These are phyloP conservation scores for Durio zibethinus DNA, from an alignment of 345 rosid species.

Conservation along the genomic window DNA sequence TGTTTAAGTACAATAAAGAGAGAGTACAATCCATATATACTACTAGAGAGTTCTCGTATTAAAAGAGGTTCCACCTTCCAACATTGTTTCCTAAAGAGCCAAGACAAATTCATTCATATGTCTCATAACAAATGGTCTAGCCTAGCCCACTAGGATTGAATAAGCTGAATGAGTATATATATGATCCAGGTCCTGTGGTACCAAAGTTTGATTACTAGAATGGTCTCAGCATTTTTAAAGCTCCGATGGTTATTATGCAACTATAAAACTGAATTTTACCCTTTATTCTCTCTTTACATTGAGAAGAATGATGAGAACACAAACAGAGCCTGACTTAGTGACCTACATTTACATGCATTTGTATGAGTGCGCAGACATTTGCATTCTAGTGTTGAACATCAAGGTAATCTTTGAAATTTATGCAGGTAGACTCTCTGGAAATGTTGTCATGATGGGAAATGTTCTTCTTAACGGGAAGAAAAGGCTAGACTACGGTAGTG, in stretches of 20 bases:
- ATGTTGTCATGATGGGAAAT: conserved; percentile 46
- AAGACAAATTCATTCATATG: neutral
- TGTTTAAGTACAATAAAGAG: too few species aligned
- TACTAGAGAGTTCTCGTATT: neutral
- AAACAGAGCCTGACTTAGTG: neutral
- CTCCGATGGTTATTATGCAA: neutral
- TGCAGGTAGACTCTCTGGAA: conserved; percentile 58
- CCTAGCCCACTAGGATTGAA: neutral
- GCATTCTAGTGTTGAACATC: neutral
- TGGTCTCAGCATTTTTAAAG: neutral
- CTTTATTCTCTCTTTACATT: too few species aligned
- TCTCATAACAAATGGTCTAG: neutral
- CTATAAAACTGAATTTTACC: neutral
- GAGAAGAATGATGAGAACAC: neutral
- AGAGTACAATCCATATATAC: too few species aligned
- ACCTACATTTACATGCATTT: neutral
- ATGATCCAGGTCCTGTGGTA: neutral
- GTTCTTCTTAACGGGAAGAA: conserved; percentile 52
- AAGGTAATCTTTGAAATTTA: neutral
- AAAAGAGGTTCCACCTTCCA: neutral
- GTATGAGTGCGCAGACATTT: neutral
- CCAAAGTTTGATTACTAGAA: neutral
- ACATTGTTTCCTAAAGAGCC: neutral
- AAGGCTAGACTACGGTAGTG: conserved; percentile 35
- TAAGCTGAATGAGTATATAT: neutral